Conservation (phyloP, 2,329 filamentous ascomycete species). For the Cladosporium sp. region DNA sequence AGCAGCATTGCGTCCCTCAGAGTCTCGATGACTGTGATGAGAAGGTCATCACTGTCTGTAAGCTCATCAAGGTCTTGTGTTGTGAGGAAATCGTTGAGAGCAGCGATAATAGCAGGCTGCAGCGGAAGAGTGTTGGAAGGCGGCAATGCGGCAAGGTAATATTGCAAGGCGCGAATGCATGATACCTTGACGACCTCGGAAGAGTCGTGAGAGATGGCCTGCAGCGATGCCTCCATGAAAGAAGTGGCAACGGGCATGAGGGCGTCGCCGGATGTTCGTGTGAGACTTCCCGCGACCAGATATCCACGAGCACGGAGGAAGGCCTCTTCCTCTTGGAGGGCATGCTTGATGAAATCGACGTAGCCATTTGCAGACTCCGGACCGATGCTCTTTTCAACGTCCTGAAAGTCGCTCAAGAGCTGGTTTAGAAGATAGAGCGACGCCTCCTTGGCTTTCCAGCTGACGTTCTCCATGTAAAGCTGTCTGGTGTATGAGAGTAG, state of each 20-base stretch:
- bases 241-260: slow-evolving; percentile 53
- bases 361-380: slow-evolving; percentile 68
- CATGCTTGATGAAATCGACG: slow-evolving; percentile 73
- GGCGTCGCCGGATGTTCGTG: slow-evolving; percentile 60
- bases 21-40: slow-evolving; percentile 85
- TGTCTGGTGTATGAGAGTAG: slow-evolving; percentile 72
- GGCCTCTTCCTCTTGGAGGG: slow-evolving; percentile 66
- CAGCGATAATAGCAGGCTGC: slow-evolving; percentile 58
- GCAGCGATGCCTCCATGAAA: slow-evolving; percentile 69
- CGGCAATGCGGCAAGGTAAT: slow-evolving; percentile 55
- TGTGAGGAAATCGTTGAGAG: slow-evolving; percentile 69
- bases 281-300: slow-evolving; percentile 75
- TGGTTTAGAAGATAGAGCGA: slow-evolving; percentile 82
- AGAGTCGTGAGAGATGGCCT: slow-evolving; percentile 68
- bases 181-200: slow-evolving; percentile 90
- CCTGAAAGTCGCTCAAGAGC: slow-evolving; percentile 76
- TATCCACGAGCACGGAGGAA: slow-evolving; percentile 85
- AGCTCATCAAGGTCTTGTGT: slow-evolving; percentile 78
- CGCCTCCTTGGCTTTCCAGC: slow-evolving; percentile 70
- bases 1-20: slow-evolving; percentile 78
- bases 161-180: slow-evolving; percentile 81
- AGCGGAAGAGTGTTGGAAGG: slow-evolving; percentile 47
- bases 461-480: slow-evolving; percentile 58
- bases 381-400: slow-evolving; percentile 67
- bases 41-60: slow-evolving; percentile 83